phyloP scores from a whole-genome alignment of 805 yeast genomes.

The Pichia heedii region DNA sequence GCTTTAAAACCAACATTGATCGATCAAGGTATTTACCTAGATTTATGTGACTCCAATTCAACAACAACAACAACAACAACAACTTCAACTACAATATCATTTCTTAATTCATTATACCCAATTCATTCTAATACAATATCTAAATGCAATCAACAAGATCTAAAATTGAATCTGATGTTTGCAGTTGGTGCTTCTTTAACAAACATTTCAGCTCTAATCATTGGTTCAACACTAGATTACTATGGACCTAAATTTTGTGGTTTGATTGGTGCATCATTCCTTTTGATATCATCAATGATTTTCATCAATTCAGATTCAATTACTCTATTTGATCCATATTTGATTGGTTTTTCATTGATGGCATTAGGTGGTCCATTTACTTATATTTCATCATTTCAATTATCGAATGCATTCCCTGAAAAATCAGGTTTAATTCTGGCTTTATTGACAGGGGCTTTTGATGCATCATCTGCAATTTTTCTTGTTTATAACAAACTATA shows the following conservation, averaged over 20 bases:
- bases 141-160: slow-evolving; percentile 43
- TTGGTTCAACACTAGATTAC: slow-evolving; percentile 40
- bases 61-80: background rate
- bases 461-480: slow-evolving; percentile 49
- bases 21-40: slow-evolving; percentile 38
- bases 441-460: slow-evolving; percentile 49
- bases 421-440: slow-evolving; percentile 46
- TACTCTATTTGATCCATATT: slow-evolving; percentile 37
- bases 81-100: background rate
- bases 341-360: slow-evolving; percentile 42
- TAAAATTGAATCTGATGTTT: slow-evolving; percentile 49
- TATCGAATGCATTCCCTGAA: slow-evolving; percentile 47
- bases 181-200: slow-evolving; percentile 50
- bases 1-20: slow-evolving; percentile 47
- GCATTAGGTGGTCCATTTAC: slow-evolving; percentile 54
- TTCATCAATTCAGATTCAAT: slow-evolving; percentile 28
- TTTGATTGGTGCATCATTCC: slow-evolving; percentile 39
- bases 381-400: slow-evolving; percentile 46
- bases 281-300: slow-evolving; percentile 36
- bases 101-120: slow-evolving; percentile 3
- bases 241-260: slow-evolving; percentile 49
- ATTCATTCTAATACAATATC: slow-evolving; percentile 20
- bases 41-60: slow-evolving; percentile 26
- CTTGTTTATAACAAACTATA: slow-evolving; percentile 38
- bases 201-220: slow-evolving; percentile 42